Evolutionary conservation across 1,284 basidiomycete genomes (phyloP), one percentile per base, ranked within the genome.

Genomic region (Takashimella tepidaria): DNA sequence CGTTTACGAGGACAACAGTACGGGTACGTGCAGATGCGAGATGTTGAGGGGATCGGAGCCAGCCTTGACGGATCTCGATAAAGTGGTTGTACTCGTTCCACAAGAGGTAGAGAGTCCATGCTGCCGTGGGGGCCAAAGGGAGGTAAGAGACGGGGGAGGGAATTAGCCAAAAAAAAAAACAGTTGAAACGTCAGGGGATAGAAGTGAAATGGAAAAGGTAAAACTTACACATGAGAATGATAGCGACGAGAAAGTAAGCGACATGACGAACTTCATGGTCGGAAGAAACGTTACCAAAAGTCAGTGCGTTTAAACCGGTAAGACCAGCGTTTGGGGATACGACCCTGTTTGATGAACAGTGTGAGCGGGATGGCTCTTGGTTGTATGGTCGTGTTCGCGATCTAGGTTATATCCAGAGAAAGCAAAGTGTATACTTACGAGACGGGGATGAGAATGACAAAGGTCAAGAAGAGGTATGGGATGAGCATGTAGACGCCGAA

Each of bases 1-100:
- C 84, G 45, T 91, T 91, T 13, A 90, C 91, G 59, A 98, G 80
- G 45, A 92, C 83, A 19, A 98, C 81, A 3, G 93, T 96, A 61
- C 85, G 87, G 2, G 92, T 88, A 75, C 92, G 88, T 0, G 88
- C 83, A 5, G 84, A 82, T 40, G 80, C 77, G 0, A 87, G 79
- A 68, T 95, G 88, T n/a, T 77, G 76, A 10, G 81, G 80, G 55
- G 85, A 83, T 58, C 89, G 83, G 48, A 98, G 83, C 79, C 90
- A 88, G 49, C 84, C 80, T 70, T 97, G 92, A 27, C 95, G 89
- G 16, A 84, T 80, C 53, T 81, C 79, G 61, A 96, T 78, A 64
- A 90, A 96, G 65, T 89, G 84, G 19, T 74, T 69, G 85, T 92
- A 89, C 74, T 96, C 92, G 24, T 75, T 69, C 62, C 81, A 84